Conservation (phyloP, 306 rosid genomes). For the Inga leiocalycina region DNA sequence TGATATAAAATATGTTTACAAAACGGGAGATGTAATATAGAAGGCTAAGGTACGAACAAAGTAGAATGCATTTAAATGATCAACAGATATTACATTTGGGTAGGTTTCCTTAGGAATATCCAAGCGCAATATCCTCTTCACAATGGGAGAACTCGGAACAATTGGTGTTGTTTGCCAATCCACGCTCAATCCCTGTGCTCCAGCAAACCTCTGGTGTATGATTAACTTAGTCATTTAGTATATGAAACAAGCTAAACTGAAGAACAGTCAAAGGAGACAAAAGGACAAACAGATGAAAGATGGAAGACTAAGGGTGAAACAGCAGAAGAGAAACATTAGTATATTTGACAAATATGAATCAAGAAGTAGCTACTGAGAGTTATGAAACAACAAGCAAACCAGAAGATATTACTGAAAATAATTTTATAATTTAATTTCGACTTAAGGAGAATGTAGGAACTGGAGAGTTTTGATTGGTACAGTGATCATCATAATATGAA, state of each 20-base stretch:
- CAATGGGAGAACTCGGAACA: conserved; percentile 43
- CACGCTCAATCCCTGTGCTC: conserved; percentile 47
- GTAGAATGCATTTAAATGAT: conserved; percentile 12
- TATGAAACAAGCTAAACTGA: conserved; percentile 9
- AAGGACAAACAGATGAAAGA: neutral
- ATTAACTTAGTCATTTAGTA: conserved; percentile 34
- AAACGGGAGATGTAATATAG: conserved; percentile 1
- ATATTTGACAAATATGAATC: conserved; percentile 10
- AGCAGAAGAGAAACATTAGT: neutral
- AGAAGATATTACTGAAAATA: neutral
- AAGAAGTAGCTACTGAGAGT: neutral
- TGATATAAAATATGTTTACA: neutral
- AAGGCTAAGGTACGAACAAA: neutral
- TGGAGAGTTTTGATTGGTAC: neutral
- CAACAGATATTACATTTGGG: conserved; percentile 52
- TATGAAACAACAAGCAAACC: neutral
- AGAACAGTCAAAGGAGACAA: neutral
- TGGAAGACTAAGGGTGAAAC: neutral
- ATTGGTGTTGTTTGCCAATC: conserved; percentile 49
- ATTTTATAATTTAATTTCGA: neutral
- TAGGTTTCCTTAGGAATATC: conserved; percentile 54
- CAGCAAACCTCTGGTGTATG: conserved; percentile 45
- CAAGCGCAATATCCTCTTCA: conserved; percentile 60
- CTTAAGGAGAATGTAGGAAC: conserved; percentile 16
- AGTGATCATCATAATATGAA: conserved; percentile 1